Evolutionary conservation across 2,329 filamentous ascomycete species (phyloP), one percentile per base, ranked within the genome.

Genomic region (Sarocladium strictum): DNA sequence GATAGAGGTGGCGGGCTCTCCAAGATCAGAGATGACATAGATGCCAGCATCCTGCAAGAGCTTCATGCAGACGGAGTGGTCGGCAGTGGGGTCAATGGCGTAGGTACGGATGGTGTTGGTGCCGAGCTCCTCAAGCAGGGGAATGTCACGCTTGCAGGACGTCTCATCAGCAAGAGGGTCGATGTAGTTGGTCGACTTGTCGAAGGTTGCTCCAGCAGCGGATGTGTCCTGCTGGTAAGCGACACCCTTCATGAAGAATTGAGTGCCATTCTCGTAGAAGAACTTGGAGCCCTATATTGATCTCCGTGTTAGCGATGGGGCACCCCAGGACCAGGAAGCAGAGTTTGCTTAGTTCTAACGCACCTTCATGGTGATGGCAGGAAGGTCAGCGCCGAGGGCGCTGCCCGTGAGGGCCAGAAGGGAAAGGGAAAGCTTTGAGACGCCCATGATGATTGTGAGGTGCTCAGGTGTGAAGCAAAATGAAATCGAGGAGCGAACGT

Each of bases 51-150:
- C 83, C 55, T 87, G 80, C 51, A 99, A 82, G 60, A 90, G 70
- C 62, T 80, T 76, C 92, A 99, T 97, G 77, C 94, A 97, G 53
- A 78, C 79, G 54, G 80, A 77, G 76, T 99, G 94, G 74, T 95
- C 79, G 61, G 78, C 71, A 15, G 78, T 82, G 23, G 93, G 89
- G 75, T 97, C 83, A 65, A 97, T 84, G 64, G 93, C 91, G 71
- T 99, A 99, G 55, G 94, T 92, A 72, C 94, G 93, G 71, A 99
- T 93, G 64, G 86, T 85, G 76, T 99, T 99, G 72, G 91, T 96
- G 59, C 84, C 79, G 58, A 97, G 81, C 70, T 90, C 76, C 68
- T 81, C 69, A 61, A 99, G 79, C 64, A 89, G 83, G 47, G 90
- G 90, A 50, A 99, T 82, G 69, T 99, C 94, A 64, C 93, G 89